Evolutionary conservation across 164 flowering plant species (phyloP), one percentile per base, ranked within the genome.

Genomic region (Magnolia sinica): DNA sequence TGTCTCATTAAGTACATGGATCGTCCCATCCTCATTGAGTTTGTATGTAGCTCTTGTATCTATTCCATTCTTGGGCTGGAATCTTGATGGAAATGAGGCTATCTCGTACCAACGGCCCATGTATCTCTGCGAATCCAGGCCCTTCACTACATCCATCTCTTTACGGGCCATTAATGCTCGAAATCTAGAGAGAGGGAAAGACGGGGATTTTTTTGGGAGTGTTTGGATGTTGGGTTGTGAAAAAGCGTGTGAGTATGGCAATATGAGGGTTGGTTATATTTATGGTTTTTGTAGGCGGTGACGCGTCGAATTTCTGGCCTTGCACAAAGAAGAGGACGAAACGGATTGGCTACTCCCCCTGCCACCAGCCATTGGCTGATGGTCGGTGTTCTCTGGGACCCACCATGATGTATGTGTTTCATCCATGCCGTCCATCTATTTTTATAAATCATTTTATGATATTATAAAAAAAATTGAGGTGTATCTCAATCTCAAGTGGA

Each of bases 41-140:
- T 88, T 87, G 83, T 94, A 96, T 1, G 95, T 96, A 2, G 99
- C 99, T 75, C 99, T 87, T 1, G 99, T 92, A 84, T 96, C 78
- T 22, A 27, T 82, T 0, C 98, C 94, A 76, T 81, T 82, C 59
- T 84, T 91, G 74, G 99, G 98, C 80, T 92, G 92, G 74, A 85
- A 85, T 16, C 79, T 63, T 6, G 99, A 94, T 0, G 99, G 99
- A 37, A 90, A 87, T 9, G 97, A 91, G 23, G 99, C 97, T 3
- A 96, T 96, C 76, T 96, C 98, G 71, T 92, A 96, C 98, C 99
- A 96, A 4, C 97, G 76, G 0, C 99, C 99, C 97, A 91, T 89
- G 87, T 96, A 96, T 52, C 88, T 85, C 75, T 86, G 18, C 22
- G 92, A 10, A 76, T 96, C 99, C 45, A 96, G 64, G 7, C 86